A percentile compares a stretch with the other conserved stretches of the same genome.
These are phyloP conservation scores for Spathaspora sp. DNA, from an alignment of 1,139 yeast species.

Conservation along the genomic window DNA sequence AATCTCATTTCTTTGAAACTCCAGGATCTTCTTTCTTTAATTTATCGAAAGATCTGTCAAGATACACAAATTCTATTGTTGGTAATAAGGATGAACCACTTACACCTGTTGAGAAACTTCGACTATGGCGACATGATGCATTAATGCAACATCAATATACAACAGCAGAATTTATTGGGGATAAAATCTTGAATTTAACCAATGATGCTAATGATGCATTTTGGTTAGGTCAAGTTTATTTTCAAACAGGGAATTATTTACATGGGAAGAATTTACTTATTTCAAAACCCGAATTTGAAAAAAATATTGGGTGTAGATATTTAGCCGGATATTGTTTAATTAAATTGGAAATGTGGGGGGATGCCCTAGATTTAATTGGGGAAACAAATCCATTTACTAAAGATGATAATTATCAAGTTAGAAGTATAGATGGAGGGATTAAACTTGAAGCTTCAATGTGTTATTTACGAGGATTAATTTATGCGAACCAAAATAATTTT, in stretches of 20 bases:
- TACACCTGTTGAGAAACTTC: constrained; percentile 80
- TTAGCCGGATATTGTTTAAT: constrained; percentile 75
- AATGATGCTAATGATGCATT: constrained; percentile 92
- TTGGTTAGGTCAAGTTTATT: constrained; percentile 93
- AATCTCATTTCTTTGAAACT: constrained; percentile 36
- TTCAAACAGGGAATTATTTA: constrained; percentile 69
- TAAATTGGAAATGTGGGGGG: constrained; percentile 80
- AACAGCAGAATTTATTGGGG: constrained; percentile 91
- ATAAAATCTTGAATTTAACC: constrained; percentile 75
- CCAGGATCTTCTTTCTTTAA: constrained; percentile 46
- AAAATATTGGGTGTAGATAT: constrained; percentile 72
- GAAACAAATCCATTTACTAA: constrained; percentile 69
- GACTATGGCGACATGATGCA: constrained; percentile 95
- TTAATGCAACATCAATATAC: constrained; percentile 86
- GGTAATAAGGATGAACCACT: constrained; percentile 37
- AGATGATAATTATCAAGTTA: constrained; percentile 29
- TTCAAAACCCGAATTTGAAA: constrained; percentile 39
- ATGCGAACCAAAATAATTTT: constrained; percentile 79
- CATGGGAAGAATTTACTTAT: constrained; percentile 71
- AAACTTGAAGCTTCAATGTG: constrained; percentile 87
- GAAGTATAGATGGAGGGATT: constrained; percentile 70
- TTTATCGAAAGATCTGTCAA: constrained; percentile 20
- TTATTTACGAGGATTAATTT: constrained; percentile 79
- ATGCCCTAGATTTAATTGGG: constrained; percentile 84
- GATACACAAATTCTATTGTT: neutral